These are phyloP conservation scores for Cytospora mali DNA, from an alignment of 2,329 filamentous ascomycete genomes.

Conservation along the genomic window DNA sequence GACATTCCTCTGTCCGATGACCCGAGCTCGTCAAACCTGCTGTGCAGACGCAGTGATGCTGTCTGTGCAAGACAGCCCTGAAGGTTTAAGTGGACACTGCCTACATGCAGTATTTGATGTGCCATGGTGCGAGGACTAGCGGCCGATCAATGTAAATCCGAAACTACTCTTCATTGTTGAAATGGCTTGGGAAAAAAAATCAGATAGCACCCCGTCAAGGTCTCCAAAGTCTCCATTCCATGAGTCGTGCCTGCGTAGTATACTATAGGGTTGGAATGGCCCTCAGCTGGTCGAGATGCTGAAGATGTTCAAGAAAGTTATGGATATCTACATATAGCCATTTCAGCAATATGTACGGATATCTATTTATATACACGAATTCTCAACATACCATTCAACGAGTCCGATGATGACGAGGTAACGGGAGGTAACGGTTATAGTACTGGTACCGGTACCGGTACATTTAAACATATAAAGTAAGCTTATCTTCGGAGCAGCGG, in stretches of 20 bases:
- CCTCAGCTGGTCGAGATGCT: background rate
- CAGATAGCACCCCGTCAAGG: background rate
- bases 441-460: background rate
- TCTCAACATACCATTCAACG: background rate
- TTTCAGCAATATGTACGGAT: background rate
- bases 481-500: background rate
- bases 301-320: background rate
- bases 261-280: background rate
- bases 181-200: background rate
- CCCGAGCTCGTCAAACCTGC: background rate
- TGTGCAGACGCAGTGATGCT: background rate
- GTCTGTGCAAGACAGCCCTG: background rate
- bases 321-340: background rate
- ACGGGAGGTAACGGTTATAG: background rate
- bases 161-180: background rate
- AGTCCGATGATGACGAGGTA: too few relatives aligned
- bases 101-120: background rate
- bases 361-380: background rate
- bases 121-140: conserved; percentile 4
- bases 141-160: conserved; percentile 5
- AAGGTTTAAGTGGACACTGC: background rate
- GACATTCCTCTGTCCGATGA: background rate
- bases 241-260: background rate
- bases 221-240: background rate
- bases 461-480: background rate